These are phyloP conservation scores for Danielia reshetovae DNA, from an alignment of 805 yeast species.

Conservation along the genomic window DNA sequence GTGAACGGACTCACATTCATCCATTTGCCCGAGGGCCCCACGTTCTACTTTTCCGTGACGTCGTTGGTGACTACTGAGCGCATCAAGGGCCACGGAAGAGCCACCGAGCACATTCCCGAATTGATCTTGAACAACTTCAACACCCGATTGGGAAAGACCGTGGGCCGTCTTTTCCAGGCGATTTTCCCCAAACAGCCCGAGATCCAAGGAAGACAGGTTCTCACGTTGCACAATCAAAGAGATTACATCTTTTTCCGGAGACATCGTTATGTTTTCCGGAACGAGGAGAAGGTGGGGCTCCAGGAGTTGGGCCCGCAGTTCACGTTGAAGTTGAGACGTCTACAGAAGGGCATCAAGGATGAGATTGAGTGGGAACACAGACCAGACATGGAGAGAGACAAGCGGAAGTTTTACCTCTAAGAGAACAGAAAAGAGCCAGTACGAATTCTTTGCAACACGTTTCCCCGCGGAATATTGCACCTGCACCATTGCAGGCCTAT, in stretches of 20 bases:
- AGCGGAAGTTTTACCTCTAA: slow-evolving; percentile 82
- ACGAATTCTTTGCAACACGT: no score
- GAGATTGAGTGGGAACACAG: slow-evolving; percentile 96
- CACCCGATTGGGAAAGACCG: slow-evolving; percentile 89
- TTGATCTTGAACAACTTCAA: slow-evolving; percentile 87
- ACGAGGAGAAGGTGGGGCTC: slow-evolving; percentile 88
- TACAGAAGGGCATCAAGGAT: slow-evolving; percentile 88
- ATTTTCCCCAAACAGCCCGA: slow-evolving; percentile 92
- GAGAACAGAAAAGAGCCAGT: no score
- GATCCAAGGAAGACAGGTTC: slow-evolving; percentile 91
- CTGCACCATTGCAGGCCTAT: no score
- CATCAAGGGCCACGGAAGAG: slow-evolving; percentile 83
- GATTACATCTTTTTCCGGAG: slow-evolving; percentile 93
- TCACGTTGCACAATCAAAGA: slow-evolving; percentile 93
- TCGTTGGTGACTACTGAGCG: slow-evolving; percentile 71
- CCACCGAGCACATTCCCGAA: slow-evolving; percentile 91
- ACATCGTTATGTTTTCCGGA: slow-evolving; percentile 85
- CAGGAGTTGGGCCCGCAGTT: slow-evolving; percentile 98
- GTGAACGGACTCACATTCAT: slow-evolving; percentile 91
- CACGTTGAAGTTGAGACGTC: slow-evolving; percentile 79
- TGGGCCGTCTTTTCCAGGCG: slow-evolving; percentile 87
- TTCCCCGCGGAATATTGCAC: no score
- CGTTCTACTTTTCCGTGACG: slow-evolving; percentile 82
- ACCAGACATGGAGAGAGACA: slow-evolving; percentile 94
- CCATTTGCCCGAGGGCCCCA: slow-evolving; percentile 93